phyloP scores from a whole-genome alignment of 2,329 filamentous ascomycete genomes.

The Graphilbum fragrans region DNA sequence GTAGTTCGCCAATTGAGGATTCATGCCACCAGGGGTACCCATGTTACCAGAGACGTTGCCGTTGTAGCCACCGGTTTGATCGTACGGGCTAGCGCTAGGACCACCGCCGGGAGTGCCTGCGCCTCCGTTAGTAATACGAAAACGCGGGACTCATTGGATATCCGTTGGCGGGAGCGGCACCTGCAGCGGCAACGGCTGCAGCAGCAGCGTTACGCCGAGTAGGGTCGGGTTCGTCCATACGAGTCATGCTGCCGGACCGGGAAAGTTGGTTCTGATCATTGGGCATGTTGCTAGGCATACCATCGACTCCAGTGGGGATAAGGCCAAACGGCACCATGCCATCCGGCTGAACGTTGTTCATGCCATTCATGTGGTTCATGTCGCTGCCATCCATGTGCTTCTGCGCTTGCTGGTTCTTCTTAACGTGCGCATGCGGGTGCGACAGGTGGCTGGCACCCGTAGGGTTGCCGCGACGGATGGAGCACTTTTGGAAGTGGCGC shows the following conservation, averaged over 20 bases:
- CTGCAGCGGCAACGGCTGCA: slow-evolving; percentile 1
- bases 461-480: slow-evolving; percentile 87
- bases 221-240: slow-evolving; percentile 39
- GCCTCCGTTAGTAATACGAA: slow-evolving; percentile 7
- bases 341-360: slow-evolving; percentile 45
- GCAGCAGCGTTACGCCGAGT: slow-evolving; percentile 43
- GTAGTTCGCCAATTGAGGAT: slow-evolving; percentile 47
- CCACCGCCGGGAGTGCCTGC: slow-evolving; percentile 3
- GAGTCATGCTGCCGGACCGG: slow-evolving; percentile 47
- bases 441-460: slow-evolving; percentile 90
- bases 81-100: slow-evolving; percentile 16
- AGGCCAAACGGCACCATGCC: slow-evolving; percentile 37
- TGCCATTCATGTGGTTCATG: slow-evolving; percentile 48
- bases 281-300: slow-evolving; percentile 42
- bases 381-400: slow-evolving; percentile 40
- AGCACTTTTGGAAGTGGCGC: slow-evolving; percentile 98
- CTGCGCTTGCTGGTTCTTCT: slow-evolving; percentile 56
- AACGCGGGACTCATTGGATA: slow-evolving; percentile 6
- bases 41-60: slow-evolving; percentile 31
- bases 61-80: slow-evolving; percentile 38
- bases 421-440: slow-evolving; percentile 80
- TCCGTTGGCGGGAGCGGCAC: neutral
- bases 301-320: slow-evolving; percentile 35
- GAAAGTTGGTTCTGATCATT: slow-evolving; percentile 51
- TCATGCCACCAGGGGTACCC: slow-evolving; percentile 39